phyloP scores from a whole-genome alignment of 2,329 filamentous ascomycete genomes.

The Pezicula neosporulosa region DNA sequence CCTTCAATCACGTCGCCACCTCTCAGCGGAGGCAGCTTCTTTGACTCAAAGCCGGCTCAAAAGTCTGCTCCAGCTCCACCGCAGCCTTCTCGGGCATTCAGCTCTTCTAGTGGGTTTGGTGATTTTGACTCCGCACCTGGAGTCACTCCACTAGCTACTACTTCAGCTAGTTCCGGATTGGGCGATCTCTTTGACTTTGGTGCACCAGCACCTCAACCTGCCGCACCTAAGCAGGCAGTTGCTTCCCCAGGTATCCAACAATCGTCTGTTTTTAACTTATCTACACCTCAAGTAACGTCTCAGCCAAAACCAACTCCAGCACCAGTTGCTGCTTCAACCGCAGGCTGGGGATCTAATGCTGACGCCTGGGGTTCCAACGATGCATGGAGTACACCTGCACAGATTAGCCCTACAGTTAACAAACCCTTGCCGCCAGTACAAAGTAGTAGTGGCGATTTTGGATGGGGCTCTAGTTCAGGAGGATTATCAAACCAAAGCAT shows the following conservation, averaged over 20 bases:
- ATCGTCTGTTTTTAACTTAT: conserved; percentile 80
- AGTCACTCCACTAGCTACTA: conserved; percentile 37
- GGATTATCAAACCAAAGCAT: conserved; percentile 58
- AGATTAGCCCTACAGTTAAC: conserved; percentile 42
- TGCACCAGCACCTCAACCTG: conserved; percentile 40
- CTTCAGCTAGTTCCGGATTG: conserved; percentile 49
- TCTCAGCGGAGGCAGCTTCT: conserved; percentile 70
- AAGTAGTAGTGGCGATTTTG: conserved; percentile 56
- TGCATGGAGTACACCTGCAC: conserved; percentile 70
- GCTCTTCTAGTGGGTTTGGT: conserved; percentile 59
- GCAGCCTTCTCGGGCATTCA: conserved; percentile 47
- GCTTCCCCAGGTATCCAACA: conserved; percentile 33
- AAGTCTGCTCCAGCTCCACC: conserved; percentile 35
- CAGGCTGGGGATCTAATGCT: conserved; percentile 39
- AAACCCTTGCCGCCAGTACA: conserved; percentile 32
- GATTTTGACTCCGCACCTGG: conserved; percentile 46
- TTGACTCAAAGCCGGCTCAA: conserved; percentile 68
- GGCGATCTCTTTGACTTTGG: conserved; percentile 82
- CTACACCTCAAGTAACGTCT: conserved; percentile 32
- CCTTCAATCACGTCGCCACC: conserved; percentile 44
- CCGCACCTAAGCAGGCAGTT: conserved; percentile 34
- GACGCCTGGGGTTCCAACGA: conserved; percentile 83
- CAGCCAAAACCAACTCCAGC: conserved; percentile 43
- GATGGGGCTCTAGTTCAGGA: conserved; percentile 45
- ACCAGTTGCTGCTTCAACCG: conserved; percentile 31